Base-by-base conservation (phyloP, 1,139 yeast species). In the Debaryomyces subglobosus region DNA sequence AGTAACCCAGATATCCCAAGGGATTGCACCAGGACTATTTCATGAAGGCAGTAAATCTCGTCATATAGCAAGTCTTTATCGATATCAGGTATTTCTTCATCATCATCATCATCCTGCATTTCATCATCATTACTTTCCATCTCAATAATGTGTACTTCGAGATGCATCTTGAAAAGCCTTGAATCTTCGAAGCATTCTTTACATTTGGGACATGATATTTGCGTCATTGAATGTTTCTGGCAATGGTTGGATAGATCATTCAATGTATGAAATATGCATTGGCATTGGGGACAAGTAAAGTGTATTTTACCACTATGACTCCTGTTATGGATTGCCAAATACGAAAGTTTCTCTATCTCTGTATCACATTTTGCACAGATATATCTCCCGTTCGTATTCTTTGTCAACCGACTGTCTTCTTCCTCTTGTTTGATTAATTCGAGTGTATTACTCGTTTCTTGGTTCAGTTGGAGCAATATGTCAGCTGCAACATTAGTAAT, bases 71-170 rank as follows among this genome's bases (percentile, higher is more conserved):
- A 5, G 9, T 9, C 43, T 30, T 37, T 29, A 13, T 40, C 43
- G 27, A 40, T 30, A 21, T 40, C 30, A 7, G 35, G 20, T n/a
- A 16, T 12, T 6, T 20, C 36, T 5, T 30, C 36, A 5, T 30
- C 15, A 12, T 30, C 36, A 5, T 30, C 15, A 12, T n/a, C 5
- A 3, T 8, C 25, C 2, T 12, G 20, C n/a, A 13, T 20, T 5
- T 40, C 43, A 13, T 32, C 20, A 10, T 29, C 16, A 30, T 18
- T 35, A 27, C 20, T 39, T 34, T 47, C 52, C 16, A 48, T 16
- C 12, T 50, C 52, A 18, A 48, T 25, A 5, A 43, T 46, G 23
- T 52, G 55, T 24, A 50, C 33, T 15, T 49, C 45, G 23, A 52
- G 18, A 38, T 52, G 55, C 39, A 45, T 30, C 27, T 30, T 40